Base-by-base conservation (phyloP, 2,329 filamentous ascomycete genomes). In the Elsinoe australis region DNA sequence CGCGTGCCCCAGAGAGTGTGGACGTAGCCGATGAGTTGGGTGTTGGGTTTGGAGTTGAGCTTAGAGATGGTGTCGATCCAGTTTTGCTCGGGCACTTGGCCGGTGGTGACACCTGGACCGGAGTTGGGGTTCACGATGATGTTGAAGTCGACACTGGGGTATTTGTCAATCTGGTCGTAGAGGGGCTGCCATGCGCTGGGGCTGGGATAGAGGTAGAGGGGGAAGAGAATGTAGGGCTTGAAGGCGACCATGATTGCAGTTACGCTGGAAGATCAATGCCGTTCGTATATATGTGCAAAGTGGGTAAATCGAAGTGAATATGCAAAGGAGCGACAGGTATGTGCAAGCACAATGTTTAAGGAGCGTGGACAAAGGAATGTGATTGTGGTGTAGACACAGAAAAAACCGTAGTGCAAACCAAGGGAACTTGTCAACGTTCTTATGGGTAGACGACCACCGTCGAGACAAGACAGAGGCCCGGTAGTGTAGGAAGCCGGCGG, bases 81-180 rank as follows among this genome's bases (percentile, higher is more conserved):
- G 32, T 33, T 42, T 18, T 45, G 38, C 15, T 54, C 54, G 19
- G 51, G 49, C 41, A 59, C 51, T n/a, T n/a, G n/a, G 55, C 50
- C 46, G 48, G n/a, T 42, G 22, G 51, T 29, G n/a, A 28, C 24
- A 14, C 53, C 56, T 7, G 60, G 51, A 3, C 60, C 60, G 14
- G 38, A 54, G 51, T 54, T 38, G 2, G 58, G 58, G 38, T 63
- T 63, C 49, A 62, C 53, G 49, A 63, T 54, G 19, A 56, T 53
- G 31, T 57, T 54, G 54, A 63, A 63, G 12, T 54, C 55, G 15
- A 59, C 54, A 26, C 53, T 48, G 19, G 59, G 60, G 35, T 59
- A 47, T n/a, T 50, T 22, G 15, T 42, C 47, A 22, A 60, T 50
- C 36, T 45, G 14, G 19, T 46, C 36, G 47, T 52, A 52, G 24